A percentile compares a stretch with the other conserved stretches of the same genome.
Conservation (phyloP, 1,284 basidiomycete species). For the Ustilago cynodontis region DNA sequence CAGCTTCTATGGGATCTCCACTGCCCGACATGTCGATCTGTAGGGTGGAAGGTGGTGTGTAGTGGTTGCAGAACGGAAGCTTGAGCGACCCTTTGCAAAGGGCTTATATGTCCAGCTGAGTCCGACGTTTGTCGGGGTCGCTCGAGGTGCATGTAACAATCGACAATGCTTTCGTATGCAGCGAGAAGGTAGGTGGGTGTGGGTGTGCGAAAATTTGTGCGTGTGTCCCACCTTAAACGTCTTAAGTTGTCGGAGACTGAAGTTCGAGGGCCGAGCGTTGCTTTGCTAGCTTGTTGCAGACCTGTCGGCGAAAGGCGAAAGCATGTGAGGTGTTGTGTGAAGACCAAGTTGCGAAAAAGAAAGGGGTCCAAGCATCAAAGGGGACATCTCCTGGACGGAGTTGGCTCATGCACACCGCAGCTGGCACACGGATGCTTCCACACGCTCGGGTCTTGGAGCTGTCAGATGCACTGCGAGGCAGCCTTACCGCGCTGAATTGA, state of each 20-base stretch:
- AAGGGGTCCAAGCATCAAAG: constrained; percentile 12
- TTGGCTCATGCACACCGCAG: constrained; percentile 5
- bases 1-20: constrained; percentile 42
- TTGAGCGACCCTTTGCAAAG: background rate
- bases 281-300: background rate
- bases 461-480: background rate
- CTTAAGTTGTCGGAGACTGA: background rate
- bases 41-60: background rate
- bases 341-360: background rate
- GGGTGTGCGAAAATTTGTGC: background rate
- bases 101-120: background rate
- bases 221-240: background rate
- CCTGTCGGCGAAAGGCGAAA: background rate
- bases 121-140: background rate
- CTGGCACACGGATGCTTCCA: background rate
- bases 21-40: constrained; percentile 32
- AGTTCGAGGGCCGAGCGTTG: background rate
- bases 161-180: background rate
- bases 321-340: background rate
- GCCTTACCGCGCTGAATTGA: background rate
- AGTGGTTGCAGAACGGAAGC: background rate
- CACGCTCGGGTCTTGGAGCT: background rate
- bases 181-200: background rate
- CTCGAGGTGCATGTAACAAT: background rate
- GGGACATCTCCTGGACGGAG: no score